phyloP scores from a whole-genome alignment of 2,329 filamentous ascomycete species.

The Hortaea sp. region DNA sequence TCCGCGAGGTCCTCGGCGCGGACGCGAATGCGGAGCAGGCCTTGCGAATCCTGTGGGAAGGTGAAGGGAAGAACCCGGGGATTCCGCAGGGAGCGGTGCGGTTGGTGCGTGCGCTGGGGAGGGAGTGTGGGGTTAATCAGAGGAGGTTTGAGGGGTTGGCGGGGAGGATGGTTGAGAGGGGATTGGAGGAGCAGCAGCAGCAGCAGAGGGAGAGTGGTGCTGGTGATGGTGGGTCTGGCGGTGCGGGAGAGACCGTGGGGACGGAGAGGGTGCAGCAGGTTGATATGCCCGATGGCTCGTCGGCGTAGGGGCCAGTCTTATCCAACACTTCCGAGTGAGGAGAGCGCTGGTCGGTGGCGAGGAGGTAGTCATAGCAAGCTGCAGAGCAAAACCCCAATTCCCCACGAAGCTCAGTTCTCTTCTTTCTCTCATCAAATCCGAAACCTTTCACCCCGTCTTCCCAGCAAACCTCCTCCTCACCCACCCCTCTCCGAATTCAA shows the following conservation, averaged over 20 bases:
- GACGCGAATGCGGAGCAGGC: constrained; percentile 7
- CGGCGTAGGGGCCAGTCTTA: too few relatives aligned
- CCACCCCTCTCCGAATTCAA: constrained; percentile 60
- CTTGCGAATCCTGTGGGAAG: constrained; percentile 14
- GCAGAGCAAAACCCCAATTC: too few relatives aligned
- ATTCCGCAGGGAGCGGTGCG: constrained; percentile 17
- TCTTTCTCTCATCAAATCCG: too few relatives aligned
- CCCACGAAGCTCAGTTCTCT: too few relatives aligned
- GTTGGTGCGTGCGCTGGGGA: constrained; percentile 20
- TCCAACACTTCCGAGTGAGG: too few relatives aligned
- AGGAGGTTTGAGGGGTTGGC: constrained; percentile 14
- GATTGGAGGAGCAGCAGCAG: too few relatives aligned
- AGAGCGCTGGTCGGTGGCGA: too few relatives aligned
- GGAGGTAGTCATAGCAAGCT: too few relatives aligned
- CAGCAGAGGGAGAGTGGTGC: not conserved
- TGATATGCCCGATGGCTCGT: too few relatives aligned
- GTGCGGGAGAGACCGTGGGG: too few relatives aligned
- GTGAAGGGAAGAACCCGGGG: constrained; percentile 11
- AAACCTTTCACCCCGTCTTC: constrained; percentile 8
- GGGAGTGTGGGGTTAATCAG: constrained; percentile 16
- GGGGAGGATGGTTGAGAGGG: constrained; percentile 6
- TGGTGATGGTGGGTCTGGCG: too few relatives aligned
- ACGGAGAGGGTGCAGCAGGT: too few relatives aligned
- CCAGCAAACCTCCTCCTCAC: constrained; percentile 24
- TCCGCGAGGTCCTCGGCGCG: constrained; percentile 13